These are phyloP conservation scores for Mucor sp. DNA, from an alignment of 371 early-diverging fungal genomes.

Conservation along the genomic window DNA sequence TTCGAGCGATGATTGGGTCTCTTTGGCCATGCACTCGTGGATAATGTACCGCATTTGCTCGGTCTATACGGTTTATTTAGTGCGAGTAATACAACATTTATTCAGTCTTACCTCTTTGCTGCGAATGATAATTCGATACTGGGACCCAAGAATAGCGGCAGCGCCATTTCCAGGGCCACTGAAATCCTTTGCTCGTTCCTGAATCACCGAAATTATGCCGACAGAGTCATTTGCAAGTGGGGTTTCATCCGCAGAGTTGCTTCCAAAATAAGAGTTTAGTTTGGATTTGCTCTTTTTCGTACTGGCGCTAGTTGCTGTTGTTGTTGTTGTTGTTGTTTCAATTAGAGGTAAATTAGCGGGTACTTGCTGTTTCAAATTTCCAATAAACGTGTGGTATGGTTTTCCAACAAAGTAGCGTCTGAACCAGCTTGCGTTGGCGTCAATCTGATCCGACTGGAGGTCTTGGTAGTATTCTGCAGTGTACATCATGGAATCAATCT, in stretches of 20 bases:
- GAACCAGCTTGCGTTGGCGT: conserved; percentile 43
- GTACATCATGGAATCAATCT: neutral
- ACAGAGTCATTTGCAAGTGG: neutral
- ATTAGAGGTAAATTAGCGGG: neutral
- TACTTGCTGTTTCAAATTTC: conserved; percentile 1
- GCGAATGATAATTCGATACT: conserved; percentile 44
- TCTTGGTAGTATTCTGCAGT: conserved; percentile 19
- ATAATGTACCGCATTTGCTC: conserved; percentile 26
- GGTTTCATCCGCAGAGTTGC: neutral
- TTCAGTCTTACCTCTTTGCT: conserved; percentile 28
- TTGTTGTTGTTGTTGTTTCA: neutral
- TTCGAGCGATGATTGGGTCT: conserved; percentile 31
- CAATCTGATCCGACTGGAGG: conserved; percentile 34
- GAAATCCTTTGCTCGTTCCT: conserved; percentile 33
- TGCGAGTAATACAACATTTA: neutral
- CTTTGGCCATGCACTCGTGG: conserved; percentile 29
- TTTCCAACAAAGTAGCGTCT: conserved; percentile 48
- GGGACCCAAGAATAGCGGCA: conserved; percentile 23
- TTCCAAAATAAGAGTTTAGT: neutral
- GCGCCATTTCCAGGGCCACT: conserved; percentile 19
- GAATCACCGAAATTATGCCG: conserved; percentile 44
- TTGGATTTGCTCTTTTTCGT: conserved; percentile 1
- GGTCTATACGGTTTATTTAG: neutral
- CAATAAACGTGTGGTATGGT: conserved; percentile 43
- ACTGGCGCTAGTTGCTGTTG: neutral